These are phyloP conservation scores for Bromus sterilis DNA, from an alignment of 176 grass and related monocot genomes.

Conservation along the genomic window DNA sequence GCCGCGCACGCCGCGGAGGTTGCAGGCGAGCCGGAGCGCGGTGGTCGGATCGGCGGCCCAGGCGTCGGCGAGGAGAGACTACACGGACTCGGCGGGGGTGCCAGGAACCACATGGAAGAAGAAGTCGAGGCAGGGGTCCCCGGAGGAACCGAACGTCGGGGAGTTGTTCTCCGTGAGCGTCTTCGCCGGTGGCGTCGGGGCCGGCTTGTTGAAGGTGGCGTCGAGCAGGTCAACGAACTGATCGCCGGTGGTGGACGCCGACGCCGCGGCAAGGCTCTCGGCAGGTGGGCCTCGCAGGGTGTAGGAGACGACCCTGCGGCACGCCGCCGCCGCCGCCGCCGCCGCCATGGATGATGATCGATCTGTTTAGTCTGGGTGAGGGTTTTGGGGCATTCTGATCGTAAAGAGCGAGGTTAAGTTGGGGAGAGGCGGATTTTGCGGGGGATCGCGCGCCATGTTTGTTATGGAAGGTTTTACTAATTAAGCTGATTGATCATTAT, in stretches of 20 bases:
- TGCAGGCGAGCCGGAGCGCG: slow-evolving; percentile 42
- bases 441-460: too few relatives aligned
- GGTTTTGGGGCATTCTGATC: too few relatives aligned
- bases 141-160: slow-evolving; percentile 33
- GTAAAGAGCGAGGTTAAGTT: too few relatives aligned
- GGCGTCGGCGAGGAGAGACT: slow-evolving; percentile 16
- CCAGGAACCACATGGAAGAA: slow-evolving; percentile 62
- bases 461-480: too few relatives aligned
- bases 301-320: neutral
- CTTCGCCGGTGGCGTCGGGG: neutral
- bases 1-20: slow-evolving; percentile 67
- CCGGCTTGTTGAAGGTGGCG: neutral
- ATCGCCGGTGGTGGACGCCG: neutral
- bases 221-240: neutral
- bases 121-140: slow-evolving; percentile 54
- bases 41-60: slow-evolving; percentile 32
- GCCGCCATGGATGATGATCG: neutral
- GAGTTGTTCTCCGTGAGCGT: slow-evolving; percentile 39
- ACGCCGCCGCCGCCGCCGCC: neutral
- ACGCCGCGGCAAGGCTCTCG: neutral
- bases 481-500: too few relatives aligned
- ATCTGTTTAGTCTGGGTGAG: neutral
- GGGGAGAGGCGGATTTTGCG: too few relatives aligned
- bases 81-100: slow-evolving; percentile 1
- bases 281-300: slow-evolving; percentile 31